Evolutionary conservation across 2,329 filamentous ascomycete genomes (phyloP).

Genomic region (Ophiostoma sp.): DNA sequence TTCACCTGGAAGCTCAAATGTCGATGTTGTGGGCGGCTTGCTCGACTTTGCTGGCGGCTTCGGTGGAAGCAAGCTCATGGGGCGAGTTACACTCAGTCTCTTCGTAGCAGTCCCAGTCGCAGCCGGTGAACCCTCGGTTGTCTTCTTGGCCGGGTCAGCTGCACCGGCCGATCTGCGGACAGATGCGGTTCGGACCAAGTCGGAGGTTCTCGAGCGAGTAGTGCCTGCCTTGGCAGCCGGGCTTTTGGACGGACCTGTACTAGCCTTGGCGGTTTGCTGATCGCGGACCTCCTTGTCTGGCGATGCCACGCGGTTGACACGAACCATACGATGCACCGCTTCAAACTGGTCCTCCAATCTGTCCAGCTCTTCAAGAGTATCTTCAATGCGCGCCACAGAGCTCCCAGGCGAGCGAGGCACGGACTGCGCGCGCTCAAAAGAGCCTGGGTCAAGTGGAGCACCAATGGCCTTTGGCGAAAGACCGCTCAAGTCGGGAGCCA

Average conservation of each 20-base stretch:
- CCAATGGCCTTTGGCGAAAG: constrained; percentile 22
- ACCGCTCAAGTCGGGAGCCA: not conserved
- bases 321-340: constrained; percentile 47
- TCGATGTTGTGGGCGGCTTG: constrained; percentile 55
- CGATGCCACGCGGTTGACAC: constrained; percentile 38
- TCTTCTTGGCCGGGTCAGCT: constrained; percentile 37
- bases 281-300: constrained; percentile 35
- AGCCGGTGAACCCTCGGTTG: constrained; percentile 27
- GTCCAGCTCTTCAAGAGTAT: constrained; percentile 64
- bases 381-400: constrained; percentile 53
- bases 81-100: constrained; percentile 37
- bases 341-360: constrained; percentile 63
- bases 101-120: constrained; percentile 31
- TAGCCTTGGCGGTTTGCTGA: not conserved
- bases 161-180: constrained; percentile 47
- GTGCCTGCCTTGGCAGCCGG: constrained; percentile 38
- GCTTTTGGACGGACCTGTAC: constrained; percentile 22
- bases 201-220: constrained; percentile 41
- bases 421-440: constrained; percentile 21
- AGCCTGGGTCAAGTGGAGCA: not conserved
- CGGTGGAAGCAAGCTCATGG: constrained; percentile 46
- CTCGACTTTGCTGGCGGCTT: constrained; percentile 53
- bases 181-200: constrained; percentile 37
- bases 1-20: constrained; percentile 64
- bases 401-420: constrained; percentile 26